These are phyloP conservation scores for Paulownia fortunei DNA, from an alignment of 257 asterid species.

Conservation along the genomic window DNA sequence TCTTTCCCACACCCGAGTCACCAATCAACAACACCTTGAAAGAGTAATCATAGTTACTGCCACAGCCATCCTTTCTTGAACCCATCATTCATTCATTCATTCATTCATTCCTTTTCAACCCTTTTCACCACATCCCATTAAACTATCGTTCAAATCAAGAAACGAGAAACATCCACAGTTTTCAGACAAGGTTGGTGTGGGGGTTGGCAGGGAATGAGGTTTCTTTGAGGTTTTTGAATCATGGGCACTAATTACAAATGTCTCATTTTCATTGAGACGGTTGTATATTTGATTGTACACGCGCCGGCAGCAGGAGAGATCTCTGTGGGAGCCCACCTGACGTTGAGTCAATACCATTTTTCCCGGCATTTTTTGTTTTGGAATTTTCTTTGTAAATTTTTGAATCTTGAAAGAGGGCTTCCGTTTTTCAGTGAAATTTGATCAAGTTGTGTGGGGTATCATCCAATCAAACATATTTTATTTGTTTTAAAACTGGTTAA, in stretches of 20 bases:
- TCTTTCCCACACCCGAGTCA: conserved; percentile 90
- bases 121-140: conserved; percentile 14
- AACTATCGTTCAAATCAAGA: conserved; percentile 35
- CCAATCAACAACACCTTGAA: conserved; percentile 86
- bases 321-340: conserved; percentile 37
- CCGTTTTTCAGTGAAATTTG: conserved; percentile 26
- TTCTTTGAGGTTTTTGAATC: conserved; percentile 18
- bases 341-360: conserved; percentile 25
- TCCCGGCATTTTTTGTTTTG: conserved; percentile 33
- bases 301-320: conserved; percentile 50
- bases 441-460: conserved; percentile 17
- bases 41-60: conserved; percentile 66
- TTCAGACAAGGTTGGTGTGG: conserved; percentile 29
- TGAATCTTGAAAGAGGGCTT: conserved; percentile 28
- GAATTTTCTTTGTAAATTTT: not conserved
- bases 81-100: conserved; percentile 40
- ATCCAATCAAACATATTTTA: not conserved
- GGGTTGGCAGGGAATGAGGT: conserved; percentile 7
- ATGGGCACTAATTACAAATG: conserved; percentile 49
- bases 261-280: conserved; percentile 54
- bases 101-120: not conserved
- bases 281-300: conserved; percentile 59
- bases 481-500: not conserved
- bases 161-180: not conserved
- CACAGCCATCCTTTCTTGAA: conserved; percentile 34